These are phyloP conservation scores for Schwanniomyces yamadae DNA, from an alignment of 805 yeast genomes.

Conservation along the genomic window DNA sequence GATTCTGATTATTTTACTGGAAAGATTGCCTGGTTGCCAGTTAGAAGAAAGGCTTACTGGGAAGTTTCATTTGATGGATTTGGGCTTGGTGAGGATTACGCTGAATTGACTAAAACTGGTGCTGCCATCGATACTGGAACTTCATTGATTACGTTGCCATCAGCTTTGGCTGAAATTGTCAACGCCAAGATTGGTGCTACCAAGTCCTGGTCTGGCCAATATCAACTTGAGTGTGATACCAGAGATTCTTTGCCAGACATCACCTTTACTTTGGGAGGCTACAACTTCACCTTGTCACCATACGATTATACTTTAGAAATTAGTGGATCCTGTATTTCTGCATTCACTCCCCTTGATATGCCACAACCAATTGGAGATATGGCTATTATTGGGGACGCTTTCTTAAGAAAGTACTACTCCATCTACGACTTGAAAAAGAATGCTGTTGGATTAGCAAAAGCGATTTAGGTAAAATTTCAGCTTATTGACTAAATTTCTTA, in stretches of 20 bases:
- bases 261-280: slow-evolving; percentile 85
- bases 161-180: slow-evolving; percentile 91
- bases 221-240: slow-evolving; percentile 83
- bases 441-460: slow-evolving; percentile 91
- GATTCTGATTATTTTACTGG: slow-evolving; percentile 78
- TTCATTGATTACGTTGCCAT: slow-evolving; percentile 90
- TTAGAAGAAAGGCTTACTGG: slow-evolving; percentile 99
- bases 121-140: slow-evolving; percentile 99
- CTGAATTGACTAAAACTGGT: slow-evolving; percentile 78
- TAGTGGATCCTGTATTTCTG: slow-evolving; percentile 93
- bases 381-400: slow-evolving; percentile 96
- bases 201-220: slow-evolving; percentile 97
- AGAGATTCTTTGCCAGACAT: slow-evolving; percentile 87
- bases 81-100: slow-evolving; percentile 89
- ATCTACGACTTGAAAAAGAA: slow-evolving; percentile 86
- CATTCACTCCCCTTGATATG: slow-evolving; percentile 95
- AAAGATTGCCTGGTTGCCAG: slow-evolving; percentile 91
- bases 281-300: slow-evolving; percentile 86
- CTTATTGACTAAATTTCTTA: no score
- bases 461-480: slow-evolving; percentile 29
- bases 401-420: slow-evolving; percentile 93
- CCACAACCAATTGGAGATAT: slow-evolving; percentile 96
- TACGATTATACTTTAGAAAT: slow-evolving; percentile 93
- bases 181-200: slow-evolving; percentile 96
- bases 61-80: slow-evolving; percentile 92